These are phyloP conservation scores for Mucor mucedo DNA, from an alignment of 371 early-diverging fungal species.

Conservation along the genomic window DNA sequence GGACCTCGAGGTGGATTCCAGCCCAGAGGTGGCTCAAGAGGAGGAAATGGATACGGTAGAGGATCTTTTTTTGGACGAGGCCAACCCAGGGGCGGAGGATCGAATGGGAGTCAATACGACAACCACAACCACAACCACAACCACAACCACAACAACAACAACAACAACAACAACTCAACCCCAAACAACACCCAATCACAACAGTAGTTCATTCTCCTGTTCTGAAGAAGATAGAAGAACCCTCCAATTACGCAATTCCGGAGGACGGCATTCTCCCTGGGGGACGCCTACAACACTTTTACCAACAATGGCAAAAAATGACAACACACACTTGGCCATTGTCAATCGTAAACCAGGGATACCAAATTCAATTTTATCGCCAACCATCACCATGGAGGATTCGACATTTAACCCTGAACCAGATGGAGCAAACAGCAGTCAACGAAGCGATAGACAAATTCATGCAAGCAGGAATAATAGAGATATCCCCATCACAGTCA, in stretches of 20 bases:
- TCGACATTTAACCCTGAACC: neutral
- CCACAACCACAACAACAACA: no score
- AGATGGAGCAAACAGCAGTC: neutral
- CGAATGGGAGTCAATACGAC: no score
- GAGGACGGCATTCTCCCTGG: neutral
- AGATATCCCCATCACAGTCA: neutral
- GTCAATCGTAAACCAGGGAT: constrained; percentile 4
- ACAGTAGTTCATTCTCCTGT: no score
- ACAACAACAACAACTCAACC: no score
- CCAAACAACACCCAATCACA: no score
- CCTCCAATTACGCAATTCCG: constrained; percentile 14
- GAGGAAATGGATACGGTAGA: no score
- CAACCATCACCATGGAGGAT: constrained; percentile 6
- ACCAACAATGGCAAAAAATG: neutral
- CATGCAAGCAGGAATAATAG: constrained; percentile 8
- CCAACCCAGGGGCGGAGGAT: no score
- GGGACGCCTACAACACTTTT: constrained; percentile 9
- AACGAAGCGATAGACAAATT: constrained; percentile 5
- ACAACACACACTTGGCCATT: constrained; percentile 2
- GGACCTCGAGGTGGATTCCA: no score
- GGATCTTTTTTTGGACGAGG: no score
- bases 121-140: neutral
- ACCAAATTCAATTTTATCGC: constrained; percentile 4
- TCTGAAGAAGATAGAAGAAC: no score
- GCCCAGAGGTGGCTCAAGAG: no score